Evolutionary conservation across 495 filamentous ascomycete species (phyloP).

Genomic region (Darksidea phi): DNA sequence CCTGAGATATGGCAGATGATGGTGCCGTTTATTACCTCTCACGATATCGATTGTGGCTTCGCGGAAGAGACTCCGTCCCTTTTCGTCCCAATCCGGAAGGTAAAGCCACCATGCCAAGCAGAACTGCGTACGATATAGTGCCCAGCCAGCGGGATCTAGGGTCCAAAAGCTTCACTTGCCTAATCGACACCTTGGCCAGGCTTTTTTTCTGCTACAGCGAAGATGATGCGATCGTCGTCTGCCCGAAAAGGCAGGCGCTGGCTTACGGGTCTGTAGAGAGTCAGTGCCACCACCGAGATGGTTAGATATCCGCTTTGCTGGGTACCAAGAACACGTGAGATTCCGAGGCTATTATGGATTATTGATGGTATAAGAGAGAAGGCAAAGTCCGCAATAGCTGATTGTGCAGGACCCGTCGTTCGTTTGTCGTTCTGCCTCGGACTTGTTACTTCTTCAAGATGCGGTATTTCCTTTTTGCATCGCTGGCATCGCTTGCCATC

Average conservation of each 20-base stretch:
- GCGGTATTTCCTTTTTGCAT: conserved; percentile 2
- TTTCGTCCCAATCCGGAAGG: neutral
- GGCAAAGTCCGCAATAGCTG: neutral
- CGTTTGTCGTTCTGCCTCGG: neutral
- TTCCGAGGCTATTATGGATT: too few relatives aligned
- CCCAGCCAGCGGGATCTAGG: neutral
- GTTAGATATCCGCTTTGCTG: too few relatives aligned
- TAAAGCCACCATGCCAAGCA: neutral
- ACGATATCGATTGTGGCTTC: too few relatives aligned
- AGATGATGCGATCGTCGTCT: neutral
- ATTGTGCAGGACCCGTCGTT: neutral
- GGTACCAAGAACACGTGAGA: too few relatives aligned
- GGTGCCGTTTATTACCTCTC: too few relatives aligned
- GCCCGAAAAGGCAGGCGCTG: neutral
- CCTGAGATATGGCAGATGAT: too few relatives aligned
- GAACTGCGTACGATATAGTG: neutral
- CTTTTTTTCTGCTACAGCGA: neutral
- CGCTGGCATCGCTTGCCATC: conserved; percentile 6
- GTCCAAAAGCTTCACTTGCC: conserved; percentile 2
- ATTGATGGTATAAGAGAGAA: too few relatives aligned
- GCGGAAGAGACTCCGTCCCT: too few relatives aligned
- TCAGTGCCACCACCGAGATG: too few relatives aligned
- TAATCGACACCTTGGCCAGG: neutral
- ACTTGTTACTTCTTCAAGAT: neutral
- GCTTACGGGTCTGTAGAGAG: neutral